phyloP scores from a whole-genome alignment of 2,329 filamentous ascomycete species.

The Fusarium denticulatum region DNA sequence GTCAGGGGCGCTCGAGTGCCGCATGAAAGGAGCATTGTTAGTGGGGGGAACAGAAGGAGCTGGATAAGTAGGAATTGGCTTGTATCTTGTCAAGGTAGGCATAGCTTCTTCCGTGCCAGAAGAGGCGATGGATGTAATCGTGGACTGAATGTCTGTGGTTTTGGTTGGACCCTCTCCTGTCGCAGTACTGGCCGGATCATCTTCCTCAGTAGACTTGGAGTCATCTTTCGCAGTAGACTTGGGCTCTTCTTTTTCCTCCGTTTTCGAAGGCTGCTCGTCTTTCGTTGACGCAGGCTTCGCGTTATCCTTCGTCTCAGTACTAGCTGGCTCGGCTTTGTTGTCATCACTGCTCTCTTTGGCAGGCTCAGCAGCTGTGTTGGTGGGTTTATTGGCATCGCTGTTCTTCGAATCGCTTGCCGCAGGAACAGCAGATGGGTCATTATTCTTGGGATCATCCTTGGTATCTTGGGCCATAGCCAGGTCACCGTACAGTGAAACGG shows the following conservation, averaged over 20 bases:
- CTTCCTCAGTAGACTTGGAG: slow-evolving; percentile 20
- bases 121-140: slow-evolving; percentile 26
- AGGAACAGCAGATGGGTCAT: slow-evolving; percentile 21
- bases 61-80: slow-evolving; percentile 67
- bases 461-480: slow-evolving; percentile 48
- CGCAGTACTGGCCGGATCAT: slow-evolving; percentile 35
- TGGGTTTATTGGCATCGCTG: slow-evolving; percentile 14
- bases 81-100: slow-evolving; percentile 55
- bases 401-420: slow-evolving; percentile 32
- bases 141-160: slow-evolving; percentile 17
- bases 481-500: slow-evolving; percentile 44
- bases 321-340: slow-evolving; percentile 5
- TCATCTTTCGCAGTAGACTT: slow-evolving; percentile 13
- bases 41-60: slow-evolving; percentile 83
- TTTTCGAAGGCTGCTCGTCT: slow-evolving; percentile 19
- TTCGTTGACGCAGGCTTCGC: slow-evolving; percentile 26
- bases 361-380: slow-evolving; percentile 4
- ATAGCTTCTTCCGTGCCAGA: slow-evolving; percentile 44
- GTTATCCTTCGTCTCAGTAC: slow-evolving; percentile 18
- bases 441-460: slow-evolving; percentile 30
- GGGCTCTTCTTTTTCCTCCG: slow-evolving; percentile 21
- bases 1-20: slow-evolving; percentile 83
- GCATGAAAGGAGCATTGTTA: slow-evolving; percentile 88
- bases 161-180: slow-evolving; percentile 24
- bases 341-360: not conserved